Conservation (phyloP, 805 yeast genomes). For the Metschnikowia matae region DNA sequence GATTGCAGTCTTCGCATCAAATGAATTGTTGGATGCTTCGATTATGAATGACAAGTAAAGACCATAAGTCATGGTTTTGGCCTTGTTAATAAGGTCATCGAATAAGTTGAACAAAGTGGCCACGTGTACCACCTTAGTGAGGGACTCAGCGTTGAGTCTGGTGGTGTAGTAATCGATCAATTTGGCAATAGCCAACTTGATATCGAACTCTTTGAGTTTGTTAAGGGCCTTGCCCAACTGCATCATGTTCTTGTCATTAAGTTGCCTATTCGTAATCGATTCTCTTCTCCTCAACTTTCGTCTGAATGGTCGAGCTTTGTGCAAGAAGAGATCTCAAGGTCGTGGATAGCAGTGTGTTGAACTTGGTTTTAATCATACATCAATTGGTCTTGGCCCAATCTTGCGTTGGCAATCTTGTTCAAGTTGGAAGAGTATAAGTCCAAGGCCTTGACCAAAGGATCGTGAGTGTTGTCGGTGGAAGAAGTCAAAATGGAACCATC, state of each 20-base stretch:
- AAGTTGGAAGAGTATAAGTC: no score
- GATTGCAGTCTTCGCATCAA: conserved; percentile 29
- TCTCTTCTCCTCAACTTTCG: no score
- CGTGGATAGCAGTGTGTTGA: no score
- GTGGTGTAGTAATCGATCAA: conserved; percentile 30
- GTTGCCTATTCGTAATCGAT: no score
- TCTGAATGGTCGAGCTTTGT: no score
- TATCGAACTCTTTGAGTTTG: conserved; percentile 31
- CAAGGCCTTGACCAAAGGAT: no score
- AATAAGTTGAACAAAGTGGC: conserved; percentile 25
- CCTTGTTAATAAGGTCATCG: conserved; percentile 22
- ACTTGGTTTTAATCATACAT: no score
- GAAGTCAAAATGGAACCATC: no score
- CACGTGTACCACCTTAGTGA: conserved; percentile 24
- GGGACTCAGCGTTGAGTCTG: conserved; percentile 26
- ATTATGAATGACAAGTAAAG: conserved; percentile 30
- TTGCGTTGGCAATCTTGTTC: no score
- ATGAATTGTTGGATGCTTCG: conserved; percentile 30
- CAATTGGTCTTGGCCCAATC: no score
- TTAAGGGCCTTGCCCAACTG: conserved; percentile 28
- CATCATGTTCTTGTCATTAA: conserved; percentile 20
- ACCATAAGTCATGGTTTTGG: conserved; percentile 26
- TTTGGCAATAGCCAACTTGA: conserved; percentile 24
- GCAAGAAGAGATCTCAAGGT: no score
- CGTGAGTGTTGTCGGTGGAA: no score